phyloP scores from a whole-genome alignment of 2,329 filamentous ascomycete genomes.

The Nemania abortiva region DNA sequence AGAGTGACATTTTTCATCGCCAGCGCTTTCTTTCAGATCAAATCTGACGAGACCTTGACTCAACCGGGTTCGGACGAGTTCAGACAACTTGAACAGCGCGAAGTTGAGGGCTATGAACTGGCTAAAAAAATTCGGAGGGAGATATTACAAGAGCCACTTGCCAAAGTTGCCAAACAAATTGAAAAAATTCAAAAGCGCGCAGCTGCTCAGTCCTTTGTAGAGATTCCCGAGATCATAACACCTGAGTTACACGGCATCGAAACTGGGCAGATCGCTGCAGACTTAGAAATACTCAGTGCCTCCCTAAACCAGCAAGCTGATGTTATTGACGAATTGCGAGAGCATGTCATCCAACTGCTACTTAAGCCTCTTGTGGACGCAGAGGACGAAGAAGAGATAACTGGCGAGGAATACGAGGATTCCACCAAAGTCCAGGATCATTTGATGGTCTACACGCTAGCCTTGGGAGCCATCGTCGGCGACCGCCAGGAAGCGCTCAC shows the following conservation, averaged over 20 bases:
- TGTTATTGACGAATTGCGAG: slow-evolving; percentile 79
- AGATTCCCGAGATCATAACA: slow-evolving; percentile 71
- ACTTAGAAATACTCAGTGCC: slow-evolving; percentile 72
- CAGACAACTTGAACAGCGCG: slow-evolving; percentile 73
- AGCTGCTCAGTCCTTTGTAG: slow-evolving; percentile 66
- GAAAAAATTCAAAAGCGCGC: slow-evolving; percentile 67
- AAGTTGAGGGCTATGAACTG: slow-evolving; percentile 78
- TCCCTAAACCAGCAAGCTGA: slow-evolving; percentile 79
- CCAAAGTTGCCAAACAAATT: slow-evolving; percentile 75
- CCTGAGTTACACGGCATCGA: slow-evolving; percentile 76
- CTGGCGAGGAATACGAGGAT: slow-evolving; percentile 89
- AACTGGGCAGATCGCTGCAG: slow-evolving; percentile 73
- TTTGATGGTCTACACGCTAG: slow-evolving; percentile 86
- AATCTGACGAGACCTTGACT: slow-evolving; percentile 74
- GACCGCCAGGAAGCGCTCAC: slow-evolving; percentile 83
- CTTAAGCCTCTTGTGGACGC: slow-evolving; percentile 84
- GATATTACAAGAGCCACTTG: slow-evolving; percentile 71
- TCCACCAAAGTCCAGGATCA: slow-evolving; percentile 91
- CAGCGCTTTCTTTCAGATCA: slow-evolving; percentile 87
- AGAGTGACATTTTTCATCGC: slow-evolving; percentile 86
- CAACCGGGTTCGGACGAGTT: slow-evolving; percentile 76
- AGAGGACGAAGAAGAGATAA: slow-evolving; percentile 77
- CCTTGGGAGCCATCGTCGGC: slow-evolving; percentile 78
- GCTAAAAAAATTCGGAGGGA: slow-evolving; percentile 84
- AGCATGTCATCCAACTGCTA: slow-evolving; percentile 77